Conservation (phyloP, 2,329 filamentous ascomycete species). For the Diaporthe aspalathi region DNA sequence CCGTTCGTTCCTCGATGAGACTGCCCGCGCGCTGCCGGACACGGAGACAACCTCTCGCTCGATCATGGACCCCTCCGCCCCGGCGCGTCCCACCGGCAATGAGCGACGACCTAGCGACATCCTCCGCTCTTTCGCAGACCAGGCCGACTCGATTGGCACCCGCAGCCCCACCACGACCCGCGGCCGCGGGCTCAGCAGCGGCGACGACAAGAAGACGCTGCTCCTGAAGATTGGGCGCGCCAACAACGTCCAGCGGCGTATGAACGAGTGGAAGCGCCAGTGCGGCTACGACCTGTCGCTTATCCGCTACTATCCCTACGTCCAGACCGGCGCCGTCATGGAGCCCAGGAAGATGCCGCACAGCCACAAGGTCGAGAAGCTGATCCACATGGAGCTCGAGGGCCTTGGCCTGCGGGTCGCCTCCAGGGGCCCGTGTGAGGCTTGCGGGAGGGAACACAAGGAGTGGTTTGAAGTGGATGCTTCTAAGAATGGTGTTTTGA, state of each 20-base stretch:
- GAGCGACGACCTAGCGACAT: constrained; percentile 66
- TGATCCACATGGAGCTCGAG: constrained; percentile 91
- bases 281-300: constrained; percentile 91
- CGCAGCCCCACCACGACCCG: constrained; percentile 40
- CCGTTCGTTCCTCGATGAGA: constrained; percentile 67
- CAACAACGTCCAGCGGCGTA: constrained; percentile 86
- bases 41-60: constrained; percentile 67
- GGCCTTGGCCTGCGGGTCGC: constrained; percentile 66
- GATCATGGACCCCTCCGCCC: constrained; percentile 63
- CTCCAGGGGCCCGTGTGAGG: constrained; percentile 67
- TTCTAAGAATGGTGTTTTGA: constrained; percentile 37
- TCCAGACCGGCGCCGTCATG: constrained; percentile 57
- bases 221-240: constrained; percentile 75
- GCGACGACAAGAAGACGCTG: constrained; percentile 66
- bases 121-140: constrained; percentile 61
- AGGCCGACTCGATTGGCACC: constrained; percentile 42
- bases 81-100: constrained; percentile 46
- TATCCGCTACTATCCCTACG: constrained; percentile 91
- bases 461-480: constrained; percentile 93
- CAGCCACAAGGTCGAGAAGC: constrained; percentile 85
- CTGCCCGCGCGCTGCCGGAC: constrained; percentile 36
- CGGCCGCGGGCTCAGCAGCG: constrained; percentile 39
- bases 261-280: constrained; percentile 94
- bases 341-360: constrained; percentile 80
- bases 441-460: constrained; percentile 85